Evolutionary conservation across 2,329 filamentous ascomycete genomes (phyloP).

Genomic region (Hyphodiscus sp.): DNA sequence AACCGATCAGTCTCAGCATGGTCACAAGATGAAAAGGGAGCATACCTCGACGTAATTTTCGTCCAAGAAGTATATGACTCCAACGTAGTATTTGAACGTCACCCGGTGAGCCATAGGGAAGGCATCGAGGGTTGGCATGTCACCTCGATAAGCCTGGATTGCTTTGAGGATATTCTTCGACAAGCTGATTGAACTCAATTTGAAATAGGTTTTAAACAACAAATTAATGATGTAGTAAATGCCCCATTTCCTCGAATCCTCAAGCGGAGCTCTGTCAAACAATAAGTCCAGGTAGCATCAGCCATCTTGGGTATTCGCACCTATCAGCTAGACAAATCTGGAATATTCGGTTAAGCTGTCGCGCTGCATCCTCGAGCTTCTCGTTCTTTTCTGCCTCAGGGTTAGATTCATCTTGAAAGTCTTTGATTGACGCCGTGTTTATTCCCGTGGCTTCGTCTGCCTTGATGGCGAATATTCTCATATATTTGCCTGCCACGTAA

Average conservation of each 20-base stretch:
- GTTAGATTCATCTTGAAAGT: constrained; percentile 76
- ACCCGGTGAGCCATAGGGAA: constrained; percentile 90
- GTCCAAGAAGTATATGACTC: constrained; percentile 87
- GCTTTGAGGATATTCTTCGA: constrained; percentile 86
- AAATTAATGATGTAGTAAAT: constrained; percentile 93
- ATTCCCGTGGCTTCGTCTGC: constrained; percentile 67
- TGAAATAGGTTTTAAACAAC: constrained; percentile 98
- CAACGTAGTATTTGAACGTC: constrained; percentile 94
- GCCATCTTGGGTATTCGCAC: constrained; percentile 39
- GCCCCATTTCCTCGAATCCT: constrained; percentile 95
- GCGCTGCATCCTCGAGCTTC: constrained; percentile 83
- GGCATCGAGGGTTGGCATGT: constrained; percentile 71
- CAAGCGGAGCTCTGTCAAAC: constrained; percentile 60
- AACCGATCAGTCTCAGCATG: constrained; percentile 3
- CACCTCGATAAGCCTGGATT: constrained; percentile 66
- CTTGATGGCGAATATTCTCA: constrained; percentile 83
- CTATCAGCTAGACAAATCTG: constrained; percentile 83
- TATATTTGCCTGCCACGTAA: constrained; percentile 79
- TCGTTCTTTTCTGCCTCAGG: constrained; percentile 70
- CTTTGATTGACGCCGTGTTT: constrained; percentile 36
- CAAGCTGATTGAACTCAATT: constrained; percentile 81
- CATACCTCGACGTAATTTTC: constrained; percentile 79
- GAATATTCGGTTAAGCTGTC: constrained; percentile 88
- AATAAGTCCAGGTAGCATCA: constrained; percentile 1
- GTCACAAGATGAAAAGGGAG: background rate